These are phyloP conservation scores for Pseudocercospora cruenta DNA, from an alignment of 2,329 filamentous ascomycete genomes.

Conservation along the genomic window DNA sequence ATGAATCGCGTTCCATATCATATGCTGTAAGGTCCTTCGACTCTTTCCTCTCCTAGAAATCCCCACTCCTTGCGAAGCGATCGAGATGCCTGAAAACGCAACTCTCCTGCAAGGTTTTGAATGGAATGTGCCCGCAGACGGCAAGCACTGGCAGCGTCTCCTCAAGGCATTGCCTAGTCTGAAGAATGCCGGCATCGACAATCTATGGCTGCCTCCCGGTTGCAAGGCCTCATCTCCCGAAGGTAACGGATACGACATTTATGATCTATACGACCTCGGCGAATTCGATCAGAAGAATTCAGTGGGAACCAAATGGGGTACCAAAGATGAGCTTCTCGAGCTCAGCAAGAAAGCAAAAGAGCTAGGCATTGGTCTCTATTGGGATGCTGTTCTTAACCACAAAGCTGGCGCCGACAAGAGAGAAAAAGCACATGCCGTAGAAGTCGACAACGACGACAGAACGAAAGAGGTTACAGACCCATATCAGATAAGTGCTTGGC, in stretches of 20 bases:
- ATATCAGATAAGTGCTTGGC: slow-evolving; percentile 66
- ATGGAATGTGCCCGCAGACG: slow-evolving; percentile 68
- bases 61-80: background rate
- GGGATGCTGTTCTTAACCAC: slow-evolving; percentile 73
- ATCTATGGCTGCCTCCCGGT: slow-evolving; percentile 69
- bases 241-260: slow-evolving; percentile 64
- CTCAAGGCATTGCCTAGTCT: slow-evolving; percentile 56
- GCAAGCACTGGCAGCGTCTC: slow-evolving; percentile 65
- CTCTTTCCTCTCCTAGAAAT: background rate
- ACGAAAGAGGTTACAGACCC: slow-evolving; percentile 23
- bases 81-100: slow-evolving; percentile 33
- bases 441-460: slow-evolving; percentile 56
- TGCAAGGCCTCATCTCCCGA: slow-evolving; percentile 64
- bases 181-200: slow-evolving; percentile 63
- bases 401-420: slow-evolving; percentile 68
- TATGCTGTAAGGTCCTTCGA: background rate
- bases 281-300: slow-evolving; percentile 72
- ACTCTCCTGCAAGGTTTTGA: slow-evolving; percentile 71
- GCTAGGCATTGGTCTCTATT: slow-evolving; percentile 62
- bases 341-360: slow-evolving; percentile 57
- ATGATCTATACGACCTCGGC: slow-evolving; percentile 61
- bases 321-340: slow-evolving; percentile 61
- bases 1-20: background rate
- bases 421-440: slow-evolving; percentile 63
- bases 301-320: slow-evolving; percentile 68